These are phyloP conservation scores for Ceratorhiza oryzae-sativae DNA, from an alignment of 1,284 basidiomycete genomes.

Conservation along the genomic window DNA sequence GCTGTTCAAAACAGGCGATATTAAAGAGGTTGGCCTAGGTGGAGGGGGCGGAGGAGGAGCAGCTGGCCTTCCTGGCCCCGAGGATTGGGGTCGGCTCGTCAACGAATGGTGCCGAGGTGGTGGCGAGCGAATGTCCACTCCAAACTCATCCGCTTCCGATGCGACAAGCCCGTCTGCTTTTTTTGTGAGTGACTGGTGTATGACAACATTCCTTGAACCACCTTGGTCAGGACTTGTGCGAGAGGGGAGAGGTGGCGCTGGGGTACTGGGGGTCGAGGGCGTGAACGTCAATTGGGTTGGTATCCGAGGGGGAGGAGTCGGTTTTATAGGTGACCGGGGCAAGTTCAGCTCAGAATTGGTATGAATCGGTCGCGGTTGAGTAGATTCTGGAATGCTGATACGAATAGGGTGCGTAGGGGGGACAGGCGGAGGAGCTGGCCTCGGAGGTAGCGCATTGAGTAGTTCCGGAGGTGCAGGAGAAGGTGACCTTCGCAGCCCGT, in stretches of 20 bases:
- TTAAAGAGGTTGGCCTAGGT: constrained; percentile 18
- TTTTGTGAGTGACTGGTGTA: constrained; percentile 26
- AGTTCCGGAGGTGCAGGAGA: constrained; percentile 26
- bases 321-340: constrained; percentile 30
- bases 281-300: constrained; percentile 17
- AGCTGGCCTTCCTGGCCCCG: constrained; percentile 1
- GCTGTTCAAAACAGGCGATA: constrained; percentile 24
- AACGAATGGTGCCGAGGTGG: constrained; percentile 35
- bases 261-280: constrained; percentile 20
- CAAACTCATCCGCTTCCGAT: constrained; percentile 30
- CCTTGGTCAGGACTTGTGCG: constrained; percentile 28
- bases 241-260: constrained; percentile 33
- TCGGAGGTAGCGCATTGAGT: background rate
- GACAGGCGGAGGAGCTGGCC: background rate
- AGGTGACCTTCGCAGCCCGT: constrained; percentile 18
- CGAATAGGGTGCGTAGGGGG: constrained; percentile 31
- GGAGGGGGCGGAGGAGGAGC: constrained; percentile 17
- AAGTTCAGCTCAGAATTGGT: background rate
- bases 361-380: background rate
- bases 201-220: background rate
- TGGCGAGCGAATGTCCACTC: constrained; percentile 22
- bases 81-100: constrained; percentile 22
- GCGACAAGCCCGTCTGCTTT: background rate
- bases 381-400: constrained; percentile 27
- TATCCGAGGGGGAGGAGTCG: background rate